Percentiles rank a stretch among this genome's conserved stretches.
These are phyloP conservation scores for Cydonia oblonga DNA, from an alignment of 331 rosid genomes.

Conservation along the genomic window DNA sequence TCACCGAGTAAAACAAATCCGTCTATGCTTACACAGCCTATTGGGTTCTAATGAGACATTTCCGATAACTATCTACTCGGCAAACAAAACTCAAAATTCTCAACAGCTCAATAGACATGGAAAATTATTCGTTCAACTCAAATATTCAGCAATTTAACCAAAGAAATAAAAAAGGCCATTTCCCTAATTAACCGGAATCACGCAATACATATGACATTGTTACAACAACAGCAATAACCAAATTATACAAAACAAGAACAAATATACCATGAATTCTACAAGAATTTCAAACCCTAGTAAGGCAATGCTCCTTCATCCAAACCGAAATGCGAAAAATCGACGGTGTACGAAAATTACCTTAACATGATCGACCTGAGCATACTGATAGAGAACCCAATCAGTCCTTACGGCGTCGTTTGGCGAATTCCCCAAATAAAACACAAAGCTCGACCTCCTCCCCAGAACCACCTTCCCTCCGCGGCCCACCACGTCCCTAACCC, in stretches of 20 bases:
- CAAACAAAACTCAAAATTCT: not conserved
- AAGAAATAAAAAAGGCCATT: not conserved
- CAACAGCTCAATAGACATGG: not conserved
- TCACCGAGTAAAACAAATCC: not conserved
- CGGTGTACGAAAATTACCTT: conserved; percentile 27
- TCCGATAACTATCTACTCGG: not conserved
- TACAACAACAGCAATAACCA: not conserved
- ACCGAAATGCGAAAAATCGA: not conserved
- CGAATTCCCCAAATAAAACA: conserved; percentile 45
- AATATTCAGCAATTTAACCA: not conserved
- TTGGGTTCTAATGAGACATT: not conserved
- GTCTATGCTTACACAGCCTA: not conserved
- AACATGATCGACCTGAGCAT: conserved; percentile 29
- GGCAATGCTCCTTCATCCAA: not conserved
- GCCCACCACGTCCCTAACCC: conserved; percentile 20
- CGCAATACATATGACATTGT: not conserved
- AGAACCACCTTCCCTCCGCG: conserved; percentile 24
- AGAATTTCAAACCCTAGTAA: not conserved
- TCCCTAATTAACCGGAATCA: not conserved
- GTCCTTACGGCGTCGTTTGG: conserved; percentile 22
- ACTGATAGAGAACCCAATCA: conserved; percentile 51
- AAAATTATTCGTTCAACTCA: not conserved
- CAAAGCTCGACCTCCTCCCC: conserved; percentile 43
- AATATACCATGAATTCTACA: not conserved
- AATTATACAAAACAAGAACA: not conserved